phyloP scores from a whole-genome alignment of 495 filamentous ascomycete species.

The Pyronema omphalodes region DNA sequence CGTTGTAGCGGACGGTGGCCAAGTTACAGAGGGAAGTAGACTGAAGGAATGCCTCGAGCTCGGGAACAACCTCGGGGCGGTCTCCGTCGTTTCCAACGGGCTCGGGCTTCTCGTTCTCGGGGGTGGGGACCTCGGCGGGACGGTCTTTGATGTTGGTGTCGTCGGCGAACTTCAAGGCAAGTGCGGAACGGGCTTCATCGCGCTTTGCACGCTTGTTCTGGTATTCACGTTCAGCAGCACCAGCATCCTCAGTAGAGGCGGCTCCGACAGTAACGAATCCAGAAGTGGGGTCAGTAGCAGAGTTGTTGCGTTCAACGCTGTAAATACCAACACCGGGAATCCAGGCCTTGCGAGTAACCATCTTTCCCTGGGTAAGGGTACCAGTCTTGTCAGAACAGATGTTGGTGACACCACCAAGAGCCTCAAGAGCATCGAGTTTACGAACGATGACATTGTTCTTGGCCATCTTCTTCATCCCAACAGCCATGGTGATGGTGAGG shows the following conservation, averaged over 20 bases:
- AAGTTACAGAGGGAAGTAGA: slow-evolving; percentile 66
- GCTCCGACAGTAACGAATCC: slow-evolving; percentile 16
- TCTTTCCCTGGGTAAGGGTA: slow-evolving; percentile 57
- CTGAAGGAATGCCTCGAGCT: slow-evolving; percentile 44
- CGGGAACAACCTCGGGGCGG: slow-evolving; percentile 25
- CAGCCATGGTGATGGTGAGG: slow-evolving; percentile 57
- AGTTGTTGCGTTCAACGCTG: slow-evolving; percentile 39
- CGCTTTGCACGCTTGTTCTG: slow-evolving; percentile 15
- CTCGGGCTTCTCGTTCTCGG: slow-evolving; percentile 20
- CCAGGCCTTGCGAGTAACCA: slow-evolving; percentile 71
- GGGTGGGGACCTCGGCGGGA: neutral
- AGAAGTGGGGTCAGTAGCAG: slow-evolving; percentile 39
- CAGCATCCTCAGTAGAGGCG: slow-evolving; percentile 10
- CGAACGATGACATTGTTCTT: slow-evolving; percentile 61
- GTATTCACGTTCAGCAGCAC: slow-evolving; percentile 15
- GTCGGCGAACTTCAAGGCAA: slow-evolving; percentile 14
- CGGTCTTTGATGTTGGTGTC: slow-evolving; percentile 4
- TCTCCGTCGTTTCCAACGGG: slow-evolving; percentile 12
- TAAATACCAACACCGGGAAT: slow-evolving; percentile 41
- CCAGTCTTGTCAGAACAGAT: slow-evolving; percentile 84
- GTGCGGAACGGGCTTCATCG: slow-evolving; percentile 20
- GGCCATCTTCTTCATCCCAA: slow-evolving; percentile 59
- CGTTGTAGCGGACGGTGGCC: slow-evolving; percentile 44
- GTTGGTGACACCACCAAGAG: slow-evolving; percentile 67
- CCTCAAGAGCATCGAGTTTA: slow-evolving; percentile 63